Percentiles rank a stretch among this genome's conserved stretches.
Evolutionary conservation across 2,329 filamentous ascomycete genomes (phyloP).

Genomic region (Parasarocladium wereldwijsianum): DNA sequence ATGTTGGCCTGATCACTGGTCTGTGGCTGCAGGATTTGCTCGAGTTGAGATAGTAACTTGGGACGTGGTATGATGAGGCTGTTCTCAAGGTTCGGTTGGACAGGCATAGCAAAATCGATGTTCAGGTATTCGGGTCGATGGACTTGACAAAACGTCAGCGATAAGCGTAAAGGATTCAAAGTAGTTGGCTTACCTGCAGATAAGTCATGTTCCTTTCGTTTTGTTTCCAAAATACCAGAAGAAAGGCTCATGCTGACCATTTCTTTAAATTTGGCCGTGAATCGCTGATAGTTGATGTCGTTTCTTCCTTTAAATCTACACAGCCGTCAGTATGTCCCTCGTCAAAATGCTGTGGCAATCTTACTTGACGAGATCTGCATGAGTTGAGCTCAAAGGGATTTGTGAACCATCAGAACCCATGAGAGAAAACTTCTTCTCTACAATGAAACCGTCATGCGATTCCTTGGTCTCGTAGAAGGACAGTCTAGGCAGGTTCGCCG

Average conservation of each 20-base stretch:
- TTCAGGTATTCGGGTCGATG: constrained; percentile 9
- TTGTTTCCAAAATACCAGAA: constrained; percentile 9
- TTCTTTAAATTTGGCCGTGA: constrained; percentile 10
- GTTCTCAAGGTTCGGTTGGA: constrained; percentile 7
- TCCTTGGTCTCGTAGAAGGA: constrained; percentile 15
- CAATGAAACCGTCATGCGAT: constrained; percentile 11
- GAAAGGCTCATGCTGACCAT: constrained; percentile 8
- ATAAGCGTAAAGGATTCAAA: neutral
- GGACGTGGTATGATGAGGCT: constrained; percentile 7
- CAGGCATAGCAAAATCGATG: constrained; percentile 9
- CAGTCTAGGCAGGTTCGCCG: constrained; percentile 9
- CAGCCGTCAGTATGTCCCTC: neutral
- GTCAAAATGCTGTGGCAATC: neutral
- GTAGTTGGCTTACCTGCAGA: constrained; percentile 6
- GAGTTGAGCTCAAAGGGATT: constrained; percentile 10
- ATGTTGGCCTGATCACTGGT: constrained; percentile 7
- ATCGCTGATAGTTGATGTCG: constrained; percentile 11
- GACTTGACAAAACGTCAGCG: constrained; percentile 5
- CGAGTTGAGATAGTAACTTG: constrained; percentile 8
- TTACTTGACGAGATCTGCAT: constrained; percentile 10
- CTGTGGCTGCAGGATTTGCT: constrained; percentile 7
- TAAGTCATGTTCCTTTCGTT: constrained; percentile 9
- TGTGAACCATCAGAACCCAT: constrained; percentile 12
- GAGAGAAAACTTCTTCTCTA: constrained; percentile 12
- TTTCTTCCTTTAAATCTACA: constrained; percentile 11